Conservation (phyloP, 176 grass and related monocot species). For the Avena insularis region DNA sequence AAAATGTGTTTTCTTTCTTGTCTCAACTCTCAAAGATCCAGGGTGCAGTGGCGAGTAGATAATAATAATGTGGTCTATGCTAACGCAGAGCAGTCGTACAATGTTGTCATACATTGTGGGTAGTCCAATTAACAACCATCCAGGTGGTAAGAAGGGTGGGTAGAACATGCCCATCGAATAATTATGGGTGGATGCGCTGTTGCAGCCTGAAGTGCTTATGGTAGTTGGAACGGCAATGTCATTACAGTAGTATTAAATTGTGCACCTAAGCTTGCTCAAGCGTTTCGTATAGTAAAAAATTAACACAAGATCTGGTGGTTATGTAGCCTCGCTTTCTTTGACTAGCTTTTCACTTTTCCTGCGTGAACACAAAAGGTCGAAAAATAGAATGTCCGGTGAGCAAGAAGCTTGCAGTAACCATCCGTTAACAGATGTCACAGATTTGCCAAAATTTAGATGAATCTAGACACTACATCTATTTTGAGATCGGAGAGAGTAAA, state of each 20-base stretch:
- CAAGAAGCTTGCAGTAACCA: background rate
- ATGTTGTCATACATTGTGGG: background rate
- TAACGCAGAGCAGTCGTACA: conserved; percentile 7
- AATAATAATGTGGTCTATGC: background rate
- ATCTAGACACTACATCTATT: no score
- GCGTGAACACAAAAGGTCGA: background rate
- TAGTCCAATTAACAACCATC: conserved; percentile 19
- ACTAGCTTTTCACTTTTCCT: background rate
- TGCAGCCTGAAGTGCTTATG: background rate
- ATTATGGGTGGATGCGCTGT: conserved; percentile 38
- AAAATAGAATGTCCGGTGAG: background rate
- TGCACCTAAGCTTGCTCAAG: background rate
- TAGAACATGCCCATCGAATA: conserved; percentile 40
- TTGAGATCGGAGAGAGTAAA: background rate
- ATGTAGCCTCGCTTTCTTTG: background rate
- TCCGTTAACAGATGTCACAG: no score
- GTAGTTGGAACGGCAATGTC: conserved; percentile 44
- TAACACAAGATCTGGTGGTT: background rate
- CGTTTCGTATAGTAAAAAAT: background rate
- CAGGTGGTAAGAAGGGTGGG: conserved; percentile 44
- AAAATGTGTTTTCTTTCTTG: no score
- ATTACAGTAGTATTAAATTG: background rate
- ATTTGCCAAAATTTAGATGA: no score
- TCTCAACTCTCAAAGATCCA: no score
- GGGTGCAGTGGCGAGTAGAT: background rate